Evolutionary conservation across 805 yeast genomes (phyloP), one percentile per base, ranked within the genome.

Genomic region (Metschnikowia vanudenii): DNA sequence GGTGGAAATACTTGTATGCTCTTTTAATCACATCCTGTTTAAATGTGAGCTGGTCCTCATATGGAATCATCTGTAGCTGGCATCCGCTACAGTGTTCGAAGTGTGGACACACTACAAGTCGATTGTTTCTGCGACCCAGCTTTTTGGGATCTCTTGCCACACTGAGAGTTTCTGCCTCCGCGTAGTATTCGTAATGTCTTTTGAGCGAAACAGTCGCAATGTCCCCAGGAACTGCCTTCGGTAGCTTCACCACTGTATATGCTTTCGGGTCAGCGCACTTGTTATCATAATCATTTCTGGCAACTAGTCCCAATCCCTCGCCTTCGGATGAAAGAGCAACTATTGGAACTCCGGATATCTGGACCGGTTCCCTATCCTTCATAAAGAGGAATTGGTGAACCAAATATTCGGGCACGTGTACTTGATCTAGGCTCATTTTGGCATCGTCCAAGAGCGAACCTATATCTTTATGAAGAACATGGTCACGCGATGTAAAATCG

Each of bases 1-100:
- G 75, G 45, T 57, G 61, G 49, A 69, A 69, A 47, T 52, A 68
- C 13, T 48, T 45, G 46, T 57, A 73, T 2, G 78, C 78, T 37
- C 59, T 63, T 13, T 54, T 37, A 16, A 74, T 65, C 1, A 62
- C 54, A 6, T 45, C 39, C 38, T 56, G 56, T 47, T 74, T 74
- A 42, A 61, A 61, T 2, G 48, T 41, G 17, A 73, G 57, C 49
- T 74, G 78, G n/a, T 64, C 60, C 3, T 66, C 67, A 43, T 73
- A 68, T 4, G 58, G 46, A 14, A 73, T 26, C 75, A 69, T 70
- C 46, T 74, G 78, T 17, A 68, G 58, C 41, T 72, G 73, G 50
- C 78, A 74, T 1, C 78, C 78, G 38, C 60, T 54, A 45, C 78
- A 74, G 26, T 47, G 51, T 9, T 62, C 51, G 47, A 74, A 74